phyloP scores from a whole-genome alignment of 1,139 yeast species.

The Blastobotrys raffinosifermentans region DNA sequence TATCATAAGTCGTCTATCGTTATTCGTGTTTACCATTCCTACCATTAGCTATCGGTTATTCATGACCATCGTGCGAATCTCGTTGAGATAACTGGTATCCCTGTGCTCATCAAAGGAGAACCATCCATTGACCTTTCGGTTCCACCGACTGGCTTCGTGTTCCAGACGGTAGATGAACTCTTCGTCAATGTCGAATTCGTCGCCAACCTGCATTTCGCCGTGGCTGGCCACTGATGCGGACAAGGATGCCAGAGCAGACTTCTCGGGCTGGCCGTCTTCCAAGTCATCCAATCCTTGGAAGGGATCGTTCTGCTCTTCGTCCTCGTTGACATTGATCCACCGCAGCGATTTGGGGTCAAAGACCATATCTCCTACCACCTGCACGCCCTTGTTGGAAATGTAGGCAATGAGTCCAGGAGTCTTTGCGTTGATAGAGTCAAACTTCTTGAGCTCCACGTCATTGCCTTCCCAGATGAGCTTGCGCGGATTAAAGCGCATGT shows the following conservation, averaged over 20 bases:
- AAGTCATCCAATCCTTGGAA: slow-evolving; percentile 48
- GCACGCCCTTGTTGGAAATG: slow-evolving; percentile 31
- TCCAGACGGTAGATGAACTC: slow-evolving; percentile 40
- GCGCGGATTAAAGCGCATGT: slow-evolving; percentile 52
- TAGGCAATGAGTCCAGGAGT: slow-evolving; percentile 36
- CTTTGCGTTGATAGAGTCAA: slow-evolving; percentile 35
- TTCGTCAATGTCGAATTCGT: slow-evolving; percentile 41
- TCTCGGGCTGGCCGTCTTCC: slow-evolving; percentile 13
- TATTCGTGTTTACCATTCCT: background rate
- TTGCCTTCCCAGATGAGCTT: slow-evolving; percentile 65
- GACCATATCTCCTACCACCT: slow-evolving; percentile 49
- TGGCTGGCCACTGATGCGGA: slow-evolving; percentile 7
- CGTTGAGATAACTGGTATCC: slow-evolving; percentile 45
- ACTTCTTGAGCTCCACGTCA: slow-evolving; percentile 49
- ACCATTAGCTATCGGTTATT: slow-evolving; percentile 6
- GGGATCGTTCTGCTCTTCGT: slow-evolving; percentile 39
- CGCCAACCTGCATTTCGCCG: slow-evolving; percentile 27
- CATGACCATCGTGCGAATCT: slow-evolving; percentile 49
- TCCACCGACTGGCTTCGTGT: slow-evolving; percentile 49
- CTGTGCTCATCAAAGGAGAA: slow-evolving; percentile 39
- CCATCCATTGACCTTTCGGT: slow-evolving; percentile 48
- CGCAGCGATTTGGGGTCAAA: slow-evolving; percentile 54
- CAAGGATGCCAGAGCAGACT: background rate
- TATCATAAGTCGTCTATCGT: no score
- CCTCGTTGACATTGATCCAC: slow-evolving; percentile 44